Conservation (phyloP, 2,329 filamentous ascomycete genomes). For the Colletotrichum navitas region DNA sequence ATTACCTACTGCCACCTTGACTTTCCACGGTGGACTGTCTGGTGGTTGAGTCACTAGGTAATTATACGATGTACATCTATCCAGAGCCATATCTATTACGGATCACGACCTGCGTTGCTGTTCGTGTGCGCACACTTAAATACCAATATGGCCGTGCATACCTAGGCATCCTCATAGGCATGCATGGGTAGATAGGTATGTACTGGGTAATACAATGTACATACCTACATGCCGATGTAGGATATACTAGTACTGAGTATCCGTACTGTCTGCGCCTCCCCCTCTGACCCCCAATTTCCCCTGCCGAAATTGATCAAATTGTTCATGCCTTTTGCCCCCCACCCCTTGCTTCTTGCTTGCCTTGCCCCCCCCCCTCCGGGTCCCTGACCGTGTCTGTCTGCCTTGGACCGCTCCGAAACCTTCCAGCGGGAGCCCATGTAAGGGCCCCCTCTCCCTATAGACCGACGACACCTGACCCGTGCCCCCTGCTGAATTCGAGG, state of each 20-base stretch:
- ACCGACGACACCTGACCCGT: constrained; percentile 32
- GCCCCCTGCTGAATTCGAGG: constrained; percentile 28
- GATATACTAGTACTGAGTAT: too few species aligned
- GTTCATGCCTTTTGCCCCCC: constrained; percentile 11
- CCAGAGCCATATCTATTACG: neutral
- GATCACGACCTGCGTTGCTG: neutral
- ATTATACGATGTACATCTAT: neutral
- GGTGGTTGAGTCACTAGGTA: neutral
- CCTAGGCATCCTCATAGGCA: too few species aligned
- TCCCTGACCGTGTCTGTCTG: neutral
- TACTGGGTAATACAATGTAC: neutral
- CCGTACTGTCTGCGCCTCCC: neutral
- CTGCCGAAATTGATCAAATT: constrained; percentile 34
- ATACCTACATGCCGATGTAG: too few species aligned
- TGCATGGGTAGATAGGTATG: too few species aligned
- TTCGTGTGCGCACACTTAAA: neutral
- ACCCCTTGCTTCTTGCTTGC: constrained; percentile 30
- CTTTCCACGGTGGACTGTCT: too few species aligned
- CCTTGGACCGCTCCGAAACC: constrained; percentile 10
- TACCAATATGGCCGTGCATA: neutral
- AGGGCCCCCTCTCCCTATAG: constrained; percentile 29
- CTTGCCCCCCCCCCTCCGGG: neutral
- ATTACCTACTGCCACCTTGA: too few species aligned
- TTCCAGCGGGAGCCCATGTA: constrained; percentile 4
- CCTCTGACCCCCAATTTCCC: constrained; percentile 31